phyloP scores from a whole-genome alignment of 169 alveolate species.

The Theileria annulata region DNA sequence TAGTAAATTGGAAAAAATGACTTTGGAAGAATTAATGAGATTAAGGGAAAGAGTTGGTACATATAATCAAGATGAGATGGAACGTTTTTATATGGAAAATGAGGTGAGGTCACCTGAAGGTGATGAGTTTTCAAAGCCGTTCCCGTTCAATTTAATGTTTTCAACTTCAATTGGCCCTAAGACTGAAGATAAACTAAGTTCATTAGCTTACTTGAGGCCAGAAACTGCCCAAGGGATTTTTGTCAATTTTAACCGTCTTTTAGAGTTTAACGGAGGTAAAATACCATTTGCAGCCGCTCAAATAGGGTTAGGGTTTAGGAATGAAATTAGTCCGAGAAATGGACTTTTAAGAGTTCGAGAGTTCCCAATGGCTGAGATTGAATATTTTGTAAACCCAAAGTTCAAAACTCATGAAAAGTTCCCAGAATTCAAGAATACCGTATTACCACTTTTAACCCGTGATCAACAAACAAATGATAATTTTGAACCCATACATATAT shows the following conservation, averaged over 20 bases:
- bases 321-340: constrained; percentile 97
- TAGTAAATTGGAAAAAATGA: constrained; percentile 60
- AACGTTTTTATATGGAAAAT: constrained; percentile 78
- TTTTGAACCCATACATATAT: constrained; percentile 60
- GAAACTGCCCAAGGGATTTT: constrained; percentile 99
- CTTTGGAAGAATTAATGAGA: constrained; percentile 73
- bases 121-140: constrained; percentile 90
- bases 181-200: constrained; percentile 51
- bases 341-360: constrained; percentile 96
- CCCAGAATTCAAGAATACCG: constrained; percentile 74
- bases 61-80: constrained; percentile 82
- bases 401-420: constrained; percentile 90
- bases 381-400: constrained; percentile 94
- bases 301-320: constrained; percentile 96
- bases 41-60: constrained; percentile 81
- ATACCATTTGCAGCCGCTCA: constrained; percentile 98
- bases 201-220: constrained; percentile 92
- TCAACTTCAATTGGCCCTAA: constrained; percentile 93
- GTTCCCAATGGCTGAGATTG: constrained; percentile 98
- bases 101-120: constrained; percentile 88
- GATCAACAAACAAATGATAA: constrained; percentile 75
- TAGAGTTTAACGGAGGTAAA: constrained; percentile 92
- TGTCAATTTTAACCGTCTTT: constrained; percentile 91
- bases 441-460: constrained; percentile 88
- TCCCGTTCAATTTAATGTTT: constrained; percentile 96